Conservation (phyloP, 208 protist genomes). For the Crithidia bombi region DNA sequence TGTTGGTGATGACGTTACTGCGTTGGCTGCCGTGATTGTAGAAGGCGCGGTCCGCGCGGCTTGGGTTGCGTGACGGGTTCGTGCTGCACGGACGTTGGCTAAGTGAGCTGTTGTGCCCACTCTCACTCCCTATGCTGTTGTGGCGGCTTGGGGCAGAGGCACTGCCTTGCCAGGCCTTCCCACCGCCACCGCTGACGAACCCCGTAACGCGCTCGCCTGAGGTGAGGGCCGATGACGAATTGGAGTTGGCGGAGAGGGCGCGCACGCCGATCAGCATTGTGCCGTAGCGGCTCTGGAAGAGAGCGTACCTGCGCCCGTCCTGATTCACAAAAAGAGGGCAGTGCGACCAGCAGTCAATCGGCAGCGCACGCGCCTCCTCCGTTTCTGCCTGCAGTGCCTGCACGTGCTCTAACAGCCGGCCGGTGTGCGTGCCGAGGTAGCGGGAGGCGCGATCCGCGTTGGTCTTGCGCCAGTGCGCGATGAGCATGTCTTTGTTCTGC, state of each 20-base stretch:
- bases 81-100: neutral
- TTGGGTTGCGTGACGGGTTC: neutral
- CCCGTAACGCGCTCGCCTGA: neutral
- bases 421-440: conserved; percentile 66
- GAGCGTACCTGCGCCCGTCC: conserved; percentile 71
- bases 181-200: neutral
- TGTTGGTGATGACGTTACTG: neutral
- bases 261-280: conserved; percentile 83
- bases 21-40: neutral
- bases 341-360: conserved; percentile 44
- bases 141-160: neutral
- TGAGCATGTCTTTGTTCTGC: conserved; percentile 82
- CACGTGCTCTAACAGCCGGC: conserved; percentile 63
- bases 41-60: neutral
- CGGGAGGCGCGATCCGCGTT: conserved; percentile 35
- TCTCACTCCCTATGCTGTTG: conserved; percentile 9
- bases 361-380: conserved; percentile 55
- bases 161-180: conserved; percentile 1
- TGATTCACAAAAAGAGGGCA: conserved; percentile 51
- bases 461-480: conserved; percentile 63
- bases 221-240: neutral
- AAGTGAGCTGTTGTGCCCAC: neutral
- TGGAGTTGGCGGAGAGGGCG: conserved; percentile 15
- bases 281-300: conserved; percentile 63
- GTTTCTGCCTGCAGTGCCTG: conserved; percentile 64